phyloP scores from a whole-genome alignment of 768 basidiomycete genomes.

The Tricholoma sp. region DNA sequence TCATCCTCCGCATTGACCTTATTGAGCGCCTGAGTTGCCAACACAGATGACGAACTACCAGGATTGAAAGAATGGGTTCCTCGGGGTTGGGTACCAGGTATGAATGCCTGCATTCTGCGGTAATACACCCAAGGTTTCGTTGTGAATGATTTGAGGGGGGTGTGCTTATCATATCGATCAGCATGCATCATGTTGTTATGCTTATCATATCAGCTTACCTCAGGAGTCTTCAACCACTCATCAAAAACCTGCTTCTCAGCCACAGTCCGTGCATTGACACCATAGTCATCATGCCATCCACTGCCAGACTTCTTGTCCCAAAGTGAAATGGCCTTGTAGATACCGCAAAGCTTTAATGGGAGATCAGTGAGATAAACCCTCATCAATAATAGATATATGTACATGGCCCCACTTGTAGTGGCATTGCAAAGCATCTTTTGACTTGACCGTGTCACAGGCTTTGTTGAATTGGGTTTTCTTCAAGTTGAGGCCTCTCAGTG shows the following conservation, averaged over 20 bases:
- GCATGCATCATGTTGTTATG: neutral
- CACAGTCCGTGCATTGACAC: neutral
- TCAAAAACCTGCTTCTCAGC: neutral
- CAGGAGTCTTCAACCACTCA: neutral
- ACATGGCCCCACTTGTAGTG: neutral
- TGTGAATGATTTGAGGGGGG: neutral
- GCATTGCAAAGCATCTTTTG: neutral
- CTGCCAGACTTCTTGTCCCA: neutral
- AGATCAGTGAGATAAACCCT: neutral
- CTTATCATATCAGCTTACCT: neutral
- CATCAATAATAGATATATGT: neutral
- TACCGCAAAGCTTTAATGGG: neutral
- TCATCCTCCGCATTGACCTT: neutral
- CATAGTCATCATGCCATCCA: neutral
- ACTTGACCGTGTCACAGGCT: neutral
- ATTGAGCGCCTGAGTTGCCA: neutral
- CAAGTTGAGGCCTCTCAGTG: neutral
- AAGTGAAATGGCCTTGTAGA: neutral
- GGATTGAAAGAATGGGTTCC: neutral
- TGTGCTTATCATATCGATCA: neutral
- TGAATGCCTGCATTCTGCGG: neutral
- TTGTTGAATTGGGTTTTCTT: neutral
- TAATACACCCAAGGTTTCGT: neutral
- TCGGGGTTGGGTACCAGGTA: neutral
- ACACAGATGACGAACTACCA: neutral